Evolutionary conservation across 345 rosid species (phyloP).

Genomic region (Gossypium raimondii): DNA sequence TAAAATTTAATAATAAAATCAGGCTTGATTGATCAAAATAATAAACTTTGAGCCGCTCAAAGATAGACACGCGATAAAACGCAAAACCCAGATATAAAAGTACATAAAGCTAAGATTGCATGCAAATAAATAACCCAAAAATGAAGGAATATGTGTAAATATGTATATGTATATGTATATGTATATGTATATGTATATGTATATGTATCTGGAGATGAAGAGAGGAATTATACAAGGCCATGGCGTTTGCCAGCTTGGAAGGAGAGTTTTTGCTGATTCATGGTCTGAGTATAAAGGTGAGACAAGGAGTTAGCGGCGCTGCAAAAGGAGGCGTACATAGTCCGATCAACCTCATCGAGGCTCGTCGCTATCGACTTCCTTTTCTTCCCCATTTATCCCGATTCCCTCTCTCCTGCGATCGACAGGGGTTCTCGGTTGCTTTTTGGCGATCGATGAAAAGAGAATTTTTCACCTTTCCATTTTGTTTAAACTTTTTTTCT

Average conservation of each 20-base stretch:
- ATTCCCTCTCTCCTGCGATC: slow-evolving; percentile 10
- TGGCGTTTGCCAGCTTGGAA: slow-evolving; percentile 78
- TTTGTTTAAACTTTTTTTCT: not conserved
- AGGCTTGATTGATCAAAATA: slow-evolving; percentile 11
- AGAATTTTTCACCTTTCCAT: slow-evolving; percentile 18
- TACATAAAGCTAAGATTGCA: not conserved
- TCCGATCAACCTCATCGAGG: slow-evolving; percentile 97
- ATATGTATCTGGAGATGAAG: not conserved
- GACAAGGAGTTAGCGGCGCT: slow-evolving; percentile 85
- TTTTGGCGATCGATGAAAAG: slow-evolving; percentile 26
- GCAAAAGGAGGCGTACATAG: slow-evolving; percentile 81
- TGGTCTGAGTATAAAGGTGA: slow-evolving; percentile 80
- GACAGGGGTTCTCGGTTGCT: slow-evolving; percentile 14
- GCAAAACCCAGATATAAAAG: not conserved
- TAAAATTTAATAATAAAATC: not conserved
- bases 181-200: not conserved
- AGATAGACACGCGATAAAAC: not conserved
- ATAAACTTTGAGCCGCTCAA: not conserved
- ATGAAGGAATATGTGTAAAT: not conserved
- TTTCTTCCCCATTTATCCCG: slow-evolving; percentile 71
- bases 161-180: not conserved
- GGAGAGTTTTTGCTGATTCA: slow-evolving; percentile 69
- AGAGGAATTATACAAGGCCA: slow-evolving; percentile 38
- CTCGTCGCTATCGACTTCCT: slow-evolving; percentile 79
- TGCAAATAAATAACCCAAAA: not conserved